Percentiles rank a stretch among this genome's conserved stretches.
Conservation (phyloP, 2,329 filamentous ascomycete species). For the Aspergillus uvarum region DNA sequence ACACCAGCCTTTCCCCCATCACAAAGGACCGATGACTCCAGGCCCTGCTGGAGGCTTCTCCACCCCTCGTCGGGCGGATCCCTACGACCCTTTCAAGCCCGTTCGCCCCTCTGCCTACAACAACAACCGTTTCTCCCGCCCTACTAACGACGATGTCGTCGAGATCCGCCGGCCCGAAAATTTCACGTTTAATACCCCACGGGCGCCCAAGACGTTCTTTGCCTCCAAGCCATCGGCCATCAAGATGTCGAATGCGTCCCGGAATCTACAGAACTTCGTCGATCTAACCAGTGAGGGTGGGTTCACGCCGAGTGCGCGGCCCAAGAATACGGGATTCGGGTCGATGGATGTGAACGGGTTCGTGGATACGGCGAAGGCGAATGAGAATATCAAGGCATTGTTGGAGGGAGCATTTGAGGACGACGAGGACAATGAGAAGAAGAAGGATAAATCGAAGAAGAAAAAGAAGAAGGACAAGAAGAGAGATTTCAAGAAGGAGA, state of each 20-base stretch:
- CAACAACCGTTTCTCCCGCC: constrained; percentile 26
- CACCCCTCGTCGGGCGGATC: constrained; percentile 29
- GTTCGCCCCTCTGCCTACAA: constrained; percentile 40
- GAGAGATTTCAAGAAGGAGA: constrained; percentile 14
- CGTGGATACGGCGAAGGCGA: constrained; percentile 50
- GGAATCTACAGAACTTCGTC: constrained; percentile 48
- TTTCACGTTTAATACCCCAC: constrained; percentile 48
- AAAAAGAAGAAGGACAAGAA: constrained; percentile 35
- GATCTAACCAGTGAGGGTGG: constrained; percentile 51
- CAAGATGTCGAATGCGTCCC: constrained; percentile 42
- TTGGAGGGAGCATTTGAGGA: constrained; percentile 54
- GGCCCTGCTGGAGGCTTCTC: constrained; percentile 16
- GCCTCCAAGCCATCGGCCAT: constrained; percentile 49
- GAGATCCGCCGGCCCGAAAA: constrained; percentile 53
- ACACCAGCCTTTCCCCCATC: constrained; percentile 16
- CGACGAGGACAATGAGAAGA: constrained; percentile 51
- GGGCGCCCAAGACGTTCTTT: constrained; percentile 54
- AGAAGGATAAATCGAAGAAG: constrained; percentile 39
- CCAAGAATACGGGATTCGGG: constrained; percentile 52
- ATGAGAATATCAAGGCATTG: constrained; percentile 53
- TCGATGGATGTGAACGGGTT: constrained; percentile 55
- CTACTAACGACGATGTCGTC: constrained; percentile 35
- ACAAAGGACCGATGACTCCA: constrained; percentile 22
- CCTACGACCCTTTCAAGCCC: constrained; percentile 43
- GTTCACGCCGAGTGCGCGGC: constrained; percentile 50